These are phyloP conservation scores for Curvularia verruculosa DNA, from an alignment of 2,329 filamentous ascomycete genomes.

Conservation along the genomic window DNA sequence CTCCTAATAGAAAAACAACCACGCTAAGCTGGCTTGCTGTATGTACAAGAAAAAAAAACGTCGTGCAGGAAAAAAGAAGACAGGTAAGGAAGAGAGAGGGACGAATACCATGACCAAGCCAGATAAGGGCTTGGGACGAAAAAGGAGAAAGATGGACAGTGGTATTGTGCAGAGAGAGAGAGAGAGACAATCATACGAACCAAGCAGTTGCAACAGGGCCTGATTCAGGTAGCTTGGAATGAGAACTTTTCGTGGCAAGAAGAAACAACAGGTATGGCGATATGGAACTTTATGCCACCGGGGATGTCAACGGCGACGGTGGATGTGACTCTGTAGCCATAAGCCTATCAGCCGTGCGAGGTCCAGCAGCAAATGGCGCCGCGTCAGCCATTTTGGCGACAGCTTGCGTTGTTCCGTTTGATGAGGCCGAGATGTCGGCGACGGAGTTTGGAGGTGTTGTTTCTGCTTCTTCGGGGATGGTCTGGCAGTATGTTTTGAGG, in stretches of 20 bases:
- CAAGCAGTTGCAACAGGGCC: neutral
- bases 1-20: neutral
- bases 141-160: neutral
- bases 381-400: slow-evolving; percentile 1
- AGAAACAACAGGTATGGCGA: neutral
- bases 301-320: slow-evolving; percentile 21
- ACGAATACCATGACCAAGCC: neutral
- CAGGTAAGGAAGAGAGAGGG: neutral
- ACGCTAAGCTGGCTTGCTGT: no score
- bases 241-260: neutral
- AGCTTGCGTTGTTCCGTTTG: slow-evolving; percentile 18
- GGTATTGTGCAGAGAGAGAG: neutral
- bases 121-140: no score
- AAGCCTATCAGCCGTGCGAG: slow-evolving; percentile 4
- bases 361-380: slow-evolving; percentile 16
- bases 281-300: neutral
- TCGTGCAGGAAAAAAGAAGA: neutral
- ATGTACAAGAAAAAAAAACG: neutral
- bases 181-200: neutral
- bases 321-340: slow-evolving; percentile 15
- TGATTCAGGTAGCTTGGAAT: neutral
- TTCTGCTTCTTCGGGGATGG: slow-evolving; percentile 67
- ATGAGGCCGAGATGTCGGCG: neutral
- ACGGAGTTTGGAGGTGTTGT: slow-evolving; percentile 23
- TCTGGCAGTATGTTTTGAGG: slow-evolving; percentile 78